Conservation (phyloP, 129 eudicot species). For the Calendula officinalis region DNA sequence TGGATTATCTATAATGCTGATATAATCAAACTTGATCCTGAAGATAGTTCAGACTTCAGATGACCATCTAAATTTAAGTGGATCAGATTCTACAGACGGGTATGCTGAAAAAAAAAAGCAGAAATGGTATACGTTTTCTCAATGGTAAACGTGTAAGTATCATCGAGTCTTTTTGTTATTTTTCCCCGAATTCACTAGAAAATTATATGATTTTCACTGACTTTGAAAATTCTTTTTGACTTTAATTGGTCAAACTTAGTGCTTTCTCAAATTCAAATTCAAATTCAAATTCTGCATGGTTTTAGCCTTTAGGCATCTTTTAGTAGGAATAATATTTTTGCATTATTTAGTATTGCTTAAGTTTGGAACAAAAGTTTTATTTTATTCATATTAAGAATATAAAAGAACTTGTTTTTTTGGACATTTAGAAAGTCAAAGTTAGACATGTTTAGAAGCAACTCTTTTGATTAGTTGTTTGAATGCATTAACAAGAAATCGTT, state of each 20-base stretch:
- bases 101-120: constrained; percentile 33
- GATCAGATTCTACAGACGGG: constrained; percentile 69
- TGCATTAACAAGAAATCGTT: constrained; percentile 10
- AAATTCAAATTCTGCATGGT: background rate
- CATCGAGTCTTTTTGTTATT: constrained; percentile 5
- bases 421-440: constrained; percentile 10
- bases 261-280: background rate
- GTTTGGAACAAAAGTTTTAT: no score
- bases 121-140: constrained; percentile 41
- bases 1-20: constrained; percentile 69
- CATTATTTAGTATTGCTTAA: no score
- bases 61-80: constrained; percentile 40
- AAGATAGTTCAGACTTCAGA: constrained; percentile 54
- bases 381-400: no score
- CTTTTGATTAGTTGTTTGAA: background rate
- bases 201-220: background rate
- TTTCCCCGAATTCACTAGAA: background rate
- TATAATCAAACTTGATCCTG: constrained; percentile 51
- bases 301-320: background rate
- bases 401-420: background rate
- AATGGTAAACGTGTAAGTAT: constrained; percentile 38
- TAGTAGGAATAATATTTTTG: no score
- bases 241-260: background rate
- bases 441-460: constrained; percentile 1
- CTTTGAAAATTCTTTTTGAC: constrained; percentile 4